These are phyloP conservation scores for Ophioceras dolichostomum DNA, from an alignment of 2,329 filamentous ascomycete species.

Conservation along the genomic window DNA sequence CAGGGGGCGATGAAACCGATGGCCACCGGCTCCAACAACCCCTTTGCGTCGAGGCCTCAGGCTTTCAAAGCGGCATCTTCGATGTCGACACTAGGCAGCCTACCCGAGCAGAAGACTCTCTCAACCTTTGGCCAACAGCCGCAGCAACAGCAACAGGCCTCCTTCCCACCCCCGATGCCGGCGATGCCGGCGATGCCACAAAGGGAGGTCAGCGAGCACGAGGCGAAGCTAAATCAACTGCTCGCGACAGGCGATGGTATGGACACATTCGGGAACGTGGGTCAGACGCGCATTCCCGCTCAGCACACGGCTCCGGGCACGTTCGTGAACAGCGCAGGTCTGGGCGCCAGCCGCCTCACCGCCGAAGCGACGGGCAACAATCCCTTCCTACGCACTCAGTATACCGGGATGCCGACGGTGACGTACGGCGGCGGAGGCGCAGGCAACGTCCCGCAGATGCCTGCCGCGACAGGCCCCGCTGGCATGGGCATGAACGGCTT, in stretches of 20 bases:
- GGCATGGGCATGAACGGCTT: constrained; percentile 34
- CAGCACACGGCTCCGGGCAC: constrained; percentile 94
- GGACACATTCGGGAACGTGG: constrained; percentile 97
- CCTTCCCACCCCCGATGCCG: constrained; percentile 26
- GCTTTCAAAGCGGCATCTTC: constrained; percentile 41
- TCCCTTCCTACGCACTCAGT: constrained; percentile 77
- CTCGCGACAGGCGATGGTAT: constrained; percentile 81
- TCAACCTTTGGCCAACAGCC: constrained; percentile 36
- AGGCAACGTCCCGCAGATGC: constrained; percentile 39
- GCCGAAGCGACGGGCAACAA: constrained; percentile 70
- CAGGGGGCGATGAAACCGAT: constrained; percentile 62
- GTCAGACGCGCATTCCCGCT: constrained; percentile 84
- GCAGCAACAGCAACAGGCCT: constrained; percentile 25
- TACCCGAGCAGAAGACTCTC: constrained; percentile 77
- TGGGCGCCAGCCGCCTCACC: constrained; percentile 60
- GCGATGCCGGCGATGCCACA: constrained; percentile 38
- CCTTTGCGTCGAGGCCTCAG: constrained; percentile 64
- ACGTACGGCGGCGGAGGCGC: constrained; percentile 40
- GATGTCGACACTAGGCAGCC: constrained; percentile 59
- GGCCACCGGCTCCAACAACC: constrained; percentile 94
- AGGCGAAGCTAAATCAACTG: constrained; percentile 73
- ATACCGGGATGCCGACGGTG: constrained; percentile 60
- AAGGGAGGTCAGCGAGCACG: constrained; percentile 47
- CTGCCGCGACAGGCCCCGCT: constrained; percentile 43
- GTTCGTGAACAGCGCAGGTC: constrained; percentile 90